These are phyloP conservation scores for Kondoa subrosea DNA, from an alignment of 768 basidiomycete species.

Conservation along the genomic window DNA sequence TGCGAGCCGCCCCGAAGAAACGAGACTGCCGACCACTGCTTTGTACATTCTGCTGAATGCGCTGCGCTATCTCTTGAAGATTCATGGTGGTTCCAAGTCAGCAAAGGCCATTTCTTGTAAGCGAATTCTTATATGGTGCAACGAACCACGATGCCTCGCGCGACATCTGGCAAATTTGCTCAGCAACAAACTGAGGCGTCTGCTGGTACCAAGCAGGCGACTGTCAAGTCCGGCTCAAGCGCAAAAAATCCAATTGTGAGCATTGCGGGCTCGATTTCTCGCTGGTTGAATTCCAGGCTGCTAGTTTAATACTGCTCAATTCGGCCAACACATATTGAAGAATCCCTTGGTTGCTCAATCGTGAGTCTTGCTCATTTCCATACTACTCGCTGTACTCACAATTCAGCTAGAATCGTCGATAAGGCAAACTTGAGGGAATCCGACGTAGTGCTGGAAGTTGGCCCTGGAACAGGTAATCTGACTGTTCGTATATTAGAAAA, in stretches of 20 bases:
- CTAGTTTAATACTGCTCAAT: slow-evolving; percentile 34
- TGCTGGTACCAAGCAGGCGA: neutral
- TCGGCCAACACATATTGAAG: slow-evolving; percentile 95
- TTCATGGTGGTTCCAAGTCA: neutral
- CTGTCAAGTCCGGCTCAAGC: neutral
- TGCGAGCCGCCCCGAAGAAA: slow-evolving; percentile 17
- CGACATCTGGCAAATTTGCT: neutral
- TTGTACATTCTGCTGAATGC: slow-evolving; percentile 15
- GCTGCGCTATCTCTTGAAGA: slow-evolving; percentile 10
- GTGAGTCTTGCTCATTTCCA: slow-evolving; percentile 36
- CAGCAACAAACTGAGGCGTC: neutral
- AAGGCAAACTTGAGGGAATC: slow-evolving; percentile 83
- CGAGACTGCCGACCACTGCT: slow-evolving; percentile 8
- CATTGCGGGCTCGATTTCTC: neutral
- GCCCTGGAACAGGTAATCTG: slow-evolving; percentile 92
- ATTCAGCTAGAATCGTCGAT: slow-evolving; percentile 23
- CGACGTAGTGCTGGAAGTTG: slow-evolving; percentile 91
- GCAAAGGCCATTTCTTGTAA: too few species aligned
- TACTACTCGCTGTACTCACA: neutral
- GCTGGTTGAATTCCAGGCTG: neutral
- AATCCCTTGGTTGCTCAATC: slow-evolving; percentile 79
- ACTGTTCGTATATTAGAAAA: slow-evolving; percentile 85
- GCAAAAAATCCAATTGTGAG: slow-evolving; percentile 1
- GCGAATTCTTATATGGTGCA: neutral
- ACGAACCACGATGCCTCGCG: neutral